Evolutionary conservation across 345 rosid genomes (phyloP).

Genomic region (Murraya koenigii): DNA sequence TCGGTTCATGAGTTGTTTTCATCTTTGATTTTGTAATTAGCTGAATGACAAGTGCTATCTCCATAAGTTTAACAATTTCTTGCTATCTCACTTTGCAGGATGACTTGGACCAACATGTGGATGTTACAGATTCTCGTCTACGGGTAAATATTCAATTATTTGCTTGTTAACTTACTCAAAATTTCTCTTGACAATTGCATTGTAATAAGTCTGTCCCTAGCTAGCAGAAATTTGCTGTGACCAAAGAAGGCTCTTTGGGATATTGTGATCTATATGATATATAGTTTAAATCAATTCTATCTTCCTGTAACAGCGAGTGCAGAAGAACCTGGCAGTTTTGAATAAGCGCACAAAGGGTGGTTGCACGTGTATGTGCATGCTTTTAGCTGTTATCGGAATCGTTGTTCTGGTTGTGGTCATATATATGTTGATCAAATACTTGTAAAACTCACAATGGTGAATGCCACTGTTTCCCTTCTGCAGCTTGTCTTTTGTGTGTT

Average conservation of each 20-base stretch:
- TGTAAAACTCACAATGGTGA: slow-evolving; percentile 35
- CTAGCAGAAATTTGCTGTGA: background rate
- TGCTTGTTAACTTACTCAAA: background rate
- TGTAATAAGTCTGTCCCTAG: background rate
- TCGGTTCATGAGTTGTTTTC: background rate
- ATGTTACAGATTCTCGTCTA: slow-evolving; percentile 83
- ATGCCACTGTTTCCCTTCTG: background rate
- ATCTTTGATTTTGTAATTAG: background rate
- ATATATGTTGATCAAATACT: slow-evolving; percentile 67
- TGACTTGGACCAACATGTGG: slow-evolving; percentile 86
- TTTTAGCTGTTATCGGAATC: slow-evolving; percentile 67
- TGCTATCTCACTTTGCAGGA: slow-evolving; percentile 50
- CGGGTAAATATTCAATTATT: slow-evolving; percentile 46
- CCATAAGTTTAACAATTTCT: background rate
- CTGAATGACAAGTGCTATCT: background rate
- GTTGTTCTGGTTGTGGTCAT: slow-evolving; percentile 68
- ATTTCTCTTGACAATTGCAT: background rate
- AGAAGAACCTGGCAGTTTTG: slow-evolving; percentile 83
- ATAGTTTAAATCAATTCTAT: slow-evolving; percentile 1
- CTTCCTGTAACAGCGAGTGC: slow-evolving; percentile 66
- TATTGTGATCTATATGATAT: background rate
- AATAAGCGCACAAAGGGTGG: slow-evolving; percentile 91
- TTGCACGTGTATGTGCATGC: slow-evolving; percentile 90
- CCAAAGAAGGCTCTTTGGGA: background rate
- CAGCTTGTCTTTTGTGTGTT: slow-evolving; percentile 3